Percentiles rank a stretch among this genome's conserved stretches.
Conservation (phyloP, 768 basidiomycete genomes). For the Cubamyces sp. region DNA sequence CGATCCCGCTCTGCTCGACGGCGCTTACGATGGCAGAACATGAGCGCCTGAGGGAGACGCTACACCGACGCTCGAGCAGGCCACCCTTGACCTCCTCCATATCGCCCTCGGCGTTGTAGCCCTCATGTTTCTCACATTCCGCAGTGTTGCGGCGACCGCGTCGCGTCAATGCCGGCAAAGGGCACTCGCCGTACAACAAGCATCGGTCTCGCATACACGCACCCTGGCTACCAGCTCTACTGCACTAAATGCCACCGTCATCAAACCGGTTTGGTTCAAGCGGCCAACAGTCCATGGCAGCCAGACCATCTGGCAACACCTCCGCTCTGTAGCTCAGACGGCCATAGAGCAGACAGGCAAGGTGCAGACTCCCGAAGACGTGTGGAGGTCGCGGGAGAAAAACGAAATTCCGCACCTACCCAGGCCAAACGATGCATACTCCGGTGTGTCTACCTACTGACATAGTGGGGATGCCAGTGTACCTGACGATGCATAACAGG, state of each 20-base stretch:
- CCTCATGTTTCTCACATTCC: conserved; percentile 1
- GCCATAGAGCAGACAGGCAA: neutral
- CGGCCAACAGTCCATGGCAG: neutral
- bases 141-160: neutral
- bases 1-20: too few relatives aligned
- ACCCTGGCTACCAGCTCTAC: neutral
- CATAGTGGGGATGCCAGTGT: neutral
- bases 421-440: conserved; percentile 55
- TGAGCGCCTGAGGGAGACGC: too few relatives aligned
- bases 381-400: conserved; percentile 43
- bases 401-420: conserved; percentile 28
- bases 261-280: conserved; percentile 4
- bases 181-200: neutral
- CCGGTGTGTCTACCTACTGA: conserved; percentile 44
- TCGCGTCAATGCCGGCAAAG: neutral
- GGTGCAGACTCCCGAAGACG: conserved; percentile 41
- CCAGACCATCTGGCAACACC: neutral
- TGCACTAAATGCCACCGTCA: neutral
- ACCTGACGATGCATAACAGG: conserved; percentile 44
- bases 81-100: neutral
- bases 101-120: neutral
- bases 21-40: too few relatives aligned
- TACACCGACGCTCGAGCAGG: too few relatives aligned
- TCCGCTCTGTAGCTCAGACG: neutral
- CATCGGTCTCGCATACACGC: neutral